Evolutionary conservation across 805 yeast genomes (phyloP).

Genomic region (Metschnikowia anglica): DNA sequence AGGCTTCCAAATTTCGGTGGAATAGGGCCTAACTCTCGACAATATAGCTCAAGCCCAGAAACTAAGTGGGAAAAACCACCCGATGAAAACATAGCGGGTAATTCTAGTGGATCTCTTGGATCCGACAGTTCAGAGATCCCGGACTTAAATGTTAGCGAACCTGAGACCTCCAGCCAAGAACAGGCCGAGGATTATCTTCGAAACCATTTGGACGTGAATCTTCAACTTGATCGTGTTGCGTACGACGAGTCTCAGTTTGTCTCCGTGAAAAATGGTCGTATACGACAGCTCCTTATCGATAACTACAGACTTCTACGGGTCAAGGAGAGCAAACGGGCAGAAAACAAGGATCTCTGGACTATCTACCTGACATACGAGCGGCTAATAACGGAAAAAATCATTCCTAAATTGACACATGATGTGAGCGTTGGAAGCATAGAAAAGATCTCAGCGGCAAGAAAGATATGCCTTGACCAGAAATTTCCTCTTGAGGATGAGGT

Average conservation of each 20-base stretch:
- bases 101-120: background rate
- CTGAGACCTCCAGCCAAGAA: background rate
- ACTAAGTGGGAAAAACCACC: background rate
- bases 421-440: constrained; percentile 9
- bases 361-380: constrained; percentile 31
- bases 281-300: constrained; percentile 30
- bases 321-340: constrained; percentile 19
- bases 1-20: constrained; percentile 12
- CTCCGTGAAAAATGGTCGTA: constrained; percentile 16
- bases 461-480: background rate
- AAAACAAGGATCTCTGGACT: constrained; percentile 25
- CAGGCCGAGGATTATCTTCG: constrained; percentile 24
- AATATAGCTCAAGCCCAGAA: background rate
- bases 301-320: constrained; percentile 27
- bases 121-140: background rate
- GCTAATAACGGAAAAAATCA: constrained; percentile 26
- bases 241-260: constrained; percentile 7
- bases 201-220: constrained; percentile 24
- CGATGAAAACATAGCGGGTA: background rate
- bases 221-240: constrained; percentile 9
- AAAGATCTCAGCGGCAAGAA: constrained; percentile 1
- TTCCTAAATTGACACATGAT: constrained; percentile 32
- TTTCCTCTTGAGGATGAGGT: constrained; percentile 9
- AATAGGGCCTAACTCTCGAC: background rate
- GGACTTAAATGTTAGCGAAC: background rate